Evolutionary conservation across 495 filamentous ascomycete genomes (phyloP).

Genomic region (Penicillium macrosclerotiorum): DNA sequence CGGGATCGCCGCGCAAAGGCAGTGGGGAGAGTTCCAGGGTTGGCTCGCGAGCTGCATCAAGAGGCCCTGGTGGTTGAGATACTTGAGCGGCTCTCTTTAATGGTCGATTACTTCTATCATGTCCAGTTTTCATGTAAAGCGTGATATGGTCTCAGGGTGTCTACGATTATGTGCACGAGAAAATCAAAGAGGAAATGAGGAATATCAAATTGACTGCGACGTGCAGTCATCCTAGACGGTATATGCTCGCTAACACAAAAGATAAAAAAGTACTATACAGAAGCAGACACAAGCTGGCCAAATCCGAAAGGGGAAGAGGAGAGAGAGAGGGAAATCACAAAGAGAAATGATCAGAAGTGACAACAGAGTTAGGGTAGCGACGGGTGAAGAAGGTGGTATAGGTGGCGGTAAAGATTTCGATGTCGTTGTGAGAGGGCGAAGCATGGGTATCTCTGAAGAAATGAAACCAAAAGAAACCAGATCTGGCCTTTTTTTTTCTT

Average conservation of each 20-base stretch:
- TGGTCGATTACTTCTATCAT: too few species aligned
- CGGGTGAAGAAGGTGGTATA: not conserved
- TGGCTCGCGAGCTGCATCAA: constrained; percentile 9
- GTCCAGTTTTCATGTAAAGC: too few species aligned
- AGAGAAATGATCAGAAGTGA: not conserved
- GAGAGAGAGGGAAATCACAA: not conserved
- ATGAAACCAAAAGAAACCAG: constrained; percentile 4
- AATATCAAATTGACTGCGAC: not conserved
- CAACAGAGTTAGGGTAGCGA: too few species aligned
- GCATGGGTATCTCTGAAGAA: constrained; percentile 17
- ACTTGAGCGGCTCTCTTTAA: too few species aligned
- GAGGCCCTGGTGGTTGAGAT: not conserved
- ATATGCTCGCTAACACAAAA: constrained; percentile 20
- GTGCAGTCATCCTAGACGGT: constrained; percentile 1
- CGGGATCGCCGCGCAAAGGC: not conserved
- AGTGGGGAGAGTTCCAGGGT: constrained; percentile 14
- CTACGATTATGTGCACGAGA: too few species aligned
- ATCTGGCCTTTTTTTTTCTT: not conserved
- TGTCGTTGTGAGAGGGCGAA: constrained; percentile 1
- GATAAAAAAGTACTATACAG: constrained; percentile 21
- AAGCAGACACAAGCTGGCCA: constrained; percentile 9
- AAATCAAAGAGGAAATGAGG: too few species aligned
- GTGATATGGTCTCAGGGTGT: too few species aligned
- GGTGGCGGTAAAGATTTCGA: not conserved
- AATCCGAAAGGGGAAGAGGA: constrained; percentile 1